Conservation (phyloP, 1,139 yeast genomes). For the Eremothecium sinecaudum region DNA sequence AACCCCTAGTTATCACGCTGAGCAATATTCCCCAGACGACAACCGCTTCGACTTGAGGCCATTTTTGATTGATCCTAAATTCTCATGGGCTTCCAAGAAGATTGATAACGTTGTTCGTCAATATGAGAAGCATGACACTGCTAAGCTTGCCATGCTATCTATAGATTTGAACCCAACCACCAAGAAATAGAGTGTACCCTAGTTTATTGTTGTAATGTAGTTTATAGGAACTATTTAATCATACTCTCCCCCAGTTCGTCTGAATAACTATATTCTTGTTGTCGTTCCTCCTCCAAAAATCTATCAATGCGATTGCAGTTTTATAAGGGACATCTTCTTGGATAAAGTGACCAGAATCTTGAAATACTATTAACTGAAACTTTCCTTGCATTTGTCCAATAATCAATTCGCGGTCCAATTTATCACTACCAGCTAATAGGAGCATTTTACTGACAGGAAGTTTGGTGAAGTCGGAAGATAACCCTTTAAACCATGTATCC, state of each 20-base stretch:
- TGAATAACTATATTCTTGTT: constrained; percentile 30
- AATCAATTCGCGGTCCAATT: constrained; percentile 71
- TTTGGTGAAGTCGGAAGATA: constrained; percentile 55
- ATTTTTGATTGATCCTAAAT: constrained; percentile 81
- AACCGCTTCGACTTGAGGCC: constrained; percentile 93
- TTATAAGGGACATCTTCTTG: constrained; percentile 82
- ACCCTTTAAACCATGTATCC: constrained; percentile 68
- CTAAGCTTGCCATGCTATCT: constrained; percentile 34
- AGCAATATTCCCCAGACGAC: constrained; percentile 95
- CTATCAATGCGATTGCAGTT: constrained; percentile 49
- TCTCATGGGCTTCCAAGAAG: constrained; percentile 81
- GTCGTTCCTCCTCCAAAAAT: constrained; percentile 46
- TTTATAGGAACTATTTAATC: too few species aligned
- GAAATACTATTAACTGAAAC: constrained; percentile 78
- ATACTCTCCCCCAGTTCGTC: constrained; percentile 35
- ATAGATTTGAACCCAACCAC: constrained; percentile 34
- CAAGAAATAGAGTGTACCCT: neutral
- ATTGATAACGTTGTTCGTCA: constrained; percentile 65
- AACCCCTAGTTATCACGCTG: constrained; percentile 97
- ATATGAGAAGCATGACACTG: constrained; percentile 34
- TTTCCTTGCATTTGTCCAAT: constrained; percentile 98
- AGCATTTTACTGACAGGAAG: constrained; percentile 58
- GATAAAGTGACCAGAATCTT: constrained; percentile 78
- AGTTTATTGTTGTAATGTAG: too few species aligned
- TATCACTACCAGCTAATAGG: constrained; percentile 83